Conservation (phyloP, 768 basidiomycete species). For the Leccinum broughii region DNA sequence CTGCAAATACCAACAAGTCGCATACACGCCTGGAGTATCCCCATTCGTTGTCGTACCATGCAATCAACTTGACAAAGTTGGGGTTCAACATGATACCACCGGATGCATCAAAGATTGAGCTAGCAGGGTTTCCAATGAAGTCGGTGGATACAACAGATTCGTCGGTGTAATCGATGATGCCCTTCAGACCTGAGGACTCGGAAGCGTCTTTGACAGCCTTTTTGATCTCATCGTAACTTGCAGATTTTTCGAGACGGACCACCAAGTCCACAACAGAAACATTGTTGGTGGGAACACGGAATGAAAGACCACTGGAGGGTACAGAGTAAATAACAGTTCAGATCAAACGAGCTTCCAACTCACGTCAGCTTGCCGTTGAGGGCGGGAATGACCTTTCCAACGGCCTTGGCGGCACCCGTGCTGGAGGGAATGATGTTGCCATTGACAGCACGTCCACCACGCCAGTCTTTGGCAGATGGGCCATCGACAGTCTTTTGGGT, state of each 20-base stretch:
- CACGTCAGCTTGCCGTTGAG: slow-evolving; percentile 98
- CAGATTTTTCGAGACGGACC: slow-evolving; percentile 82
- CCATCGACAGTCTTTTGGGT: slow-evolving; percentile 96
- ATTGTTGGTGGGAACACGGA: slow-evolving; percentile 96
- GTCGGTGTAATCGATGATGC: slow-evolving; percentile 88
- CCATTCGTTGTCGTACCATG: slow-evolving; percentile 97
- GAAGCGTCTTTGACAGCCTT: slow-evolving; percentile 76
- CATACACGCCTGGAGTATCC: slow-evolving; percentile 92
- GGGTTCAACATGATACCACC: slow-evolving; percentile 92
- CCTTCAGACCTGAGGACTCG: slow-evolving; percentile 58
- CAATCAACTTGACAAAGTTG: slow-evolving; percentile 94
- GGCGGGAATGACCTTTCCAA: slow-evolving; percentile 94
- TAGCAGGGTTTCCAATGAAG: slow-evolving; percentile 76
- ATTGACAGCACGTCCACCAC: slow-evolving; percentile 92
- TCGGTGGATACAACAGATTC: slow-evolving; percentile 93
- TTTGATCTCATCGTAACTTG: slow-evolving; percentile 93
- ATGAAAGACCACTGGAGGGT: slow-evolving; percentile 72
- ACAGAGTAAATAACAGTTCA: slow-evolving; percentile 7
- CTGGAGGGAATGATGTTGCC: slow-evolving; percentile 99
- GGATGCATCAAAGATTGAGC: slow-evolving; percentile 91
- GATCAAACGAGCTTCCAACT: slow-evolving; percentile 26
- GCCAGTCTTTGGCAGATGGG: slow-evolving; percentile 95
- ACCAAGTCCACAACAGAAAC: slow-evolving; percentile 99
- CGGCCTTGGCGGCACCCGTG: slow-evolving; percentile 98
- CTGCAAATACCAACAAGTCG: slow-evolving; percentile 82